Base-by-base conservation (phyloP, 2,329 filamentous ascomycete genomes). In the Clonostachys rhizophaga region DNA sequence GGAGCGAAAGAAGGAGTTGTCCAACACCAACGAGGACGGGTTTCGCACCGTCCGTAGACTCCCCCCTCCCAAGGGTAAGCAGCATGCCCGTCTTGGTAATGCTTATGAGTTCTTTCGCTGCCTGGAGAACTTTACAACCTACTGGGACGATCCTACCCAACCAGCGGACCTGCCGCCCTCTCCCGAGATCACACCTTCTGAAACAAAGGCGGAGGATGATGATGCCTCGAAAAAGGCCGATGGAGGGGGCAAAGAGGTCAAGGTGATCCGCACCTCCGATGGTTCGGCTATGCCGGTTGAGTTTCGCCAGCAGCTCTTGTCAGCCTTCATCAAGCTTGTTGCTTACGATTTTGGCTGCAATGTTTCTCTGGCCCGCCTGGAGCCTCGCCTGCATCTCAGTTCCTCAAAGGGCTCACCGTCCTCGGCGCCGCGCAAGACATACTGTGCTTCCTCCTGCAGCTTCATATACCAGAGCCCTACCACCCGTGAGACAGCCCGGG, bases 301-400 rank as follows among this genome's bases (percentile, higher is more conserved):
- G 44, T 76, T 72, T 54, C 76, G 82, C 33, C 74, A 81, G 47
- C 72, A 71, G 46, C 67, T 84, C n/a, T 54, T 82, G 12, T 71
- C 74, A 4, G 74, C 81, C 35, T 84, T 85, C 47, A 61, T 85
- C 47, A 85, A 85, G 59, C 72, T 86, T 5, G 74, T 86, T 14
- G 74, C 80, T 16, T 86, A 85, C 55, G 81, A 85, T 52, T 86
- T 84, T 60, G 78, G 80, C 44, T 85, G 82, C 61, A 84, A 77
- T 53, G 75, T 83, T 43, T 68, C 71, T 3, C 69, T 75, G 24
- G 68, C 81, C 14, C 74, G 81, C 39, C 67, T 71, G 20, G 82
- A 86, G 54, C 82, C 82, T 10, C 73, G 82, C 4, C 66, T 86
- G 17, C 74, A 83, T 42, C 61, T 85, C 45, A 68, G 66, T 43